These are phyloP conservation scores for Pythium pyrilobum DNA, from an alignment of 352 stramenopile species.

Conservation along the genomic window DNA sequence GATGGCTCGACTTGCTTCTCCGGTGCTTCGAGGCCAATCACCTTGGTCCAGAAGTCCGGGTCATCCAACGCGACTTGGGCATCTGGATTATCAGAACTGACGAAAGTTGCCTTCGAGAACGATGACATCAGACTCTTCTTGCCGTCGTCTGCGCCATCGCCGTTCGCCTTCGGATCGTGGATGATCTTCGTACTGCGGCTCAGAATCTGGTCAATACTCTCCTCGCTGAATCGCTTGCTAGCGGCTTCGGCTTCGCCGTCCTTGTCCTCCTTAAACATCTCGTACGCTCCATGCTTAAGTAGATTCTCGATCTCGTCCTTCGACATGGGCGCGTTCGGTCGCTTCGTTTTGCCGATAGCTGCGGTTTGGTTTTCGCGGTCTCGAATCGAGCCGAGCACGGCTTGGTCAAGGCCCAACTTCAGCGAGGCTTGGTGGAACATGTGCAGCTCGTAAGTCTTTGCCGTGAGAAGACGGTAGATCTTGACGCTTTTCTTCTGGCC, in stretches of 20 bases:
- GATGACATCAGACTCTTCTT: slow-evolving; percentile 84
- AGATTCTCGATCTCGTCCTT: slow-evolving; percentile 92
- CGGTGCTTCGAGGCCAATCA: slow-evolving; percentile 79
- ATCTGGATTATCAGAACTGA: slow-evolving; percentile 81
- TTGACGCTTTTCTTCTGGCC: slow-evolving; percentile 93
- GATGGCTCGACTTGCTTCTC: slow-evolving; percentile 64
- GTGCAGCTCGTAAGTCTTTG: slow-evolving; percentile 91
- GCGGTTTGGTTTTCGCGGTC: slow-evolving; percentile 52
- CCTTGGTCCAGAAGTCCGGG: slow-evolving; percentile 94
- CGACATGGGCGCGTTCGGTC: slow-evolving; percentile 47
- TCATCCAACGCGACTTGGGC: slow-evolving; percentile 90
- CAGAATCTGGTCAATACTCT: slow-evolving; percentile 99
- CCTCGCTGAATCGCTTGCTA: slow-evolving; percentile 95
- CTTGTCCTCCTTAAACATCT: slow-evolving; percentile 92
- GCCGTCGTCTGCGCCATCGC: slow-evolving; percentile 31
- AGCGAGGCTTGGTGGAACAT: slow-evolving; percentile 92
- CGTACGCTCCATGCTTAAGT: slow-evolving; percentile 92
- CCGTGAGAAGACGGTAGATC: slow-evolving; percentile 89
- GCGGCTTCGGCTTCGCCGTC: slow-evolving; percentile 88
- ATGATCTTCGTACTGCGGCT: slow-evolving; percentile 85
- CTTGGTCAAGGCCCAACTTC: slow-evolving; percentile 91
- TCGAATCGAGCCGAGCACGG: slow-evolving; percentile 85
- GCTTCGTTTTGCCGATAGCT: slow-evolving; percentile 25
- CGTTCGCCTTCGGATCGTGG: slow-evolving; percentile 66
- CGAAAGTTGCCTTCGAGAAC: slow-evolving; percentile 92